These are phyloP conservation scores for Podospora didyma DNA, from an alignment of 495 filamentous ascomycete genomes.

Conservation along the genomic window DNA sequence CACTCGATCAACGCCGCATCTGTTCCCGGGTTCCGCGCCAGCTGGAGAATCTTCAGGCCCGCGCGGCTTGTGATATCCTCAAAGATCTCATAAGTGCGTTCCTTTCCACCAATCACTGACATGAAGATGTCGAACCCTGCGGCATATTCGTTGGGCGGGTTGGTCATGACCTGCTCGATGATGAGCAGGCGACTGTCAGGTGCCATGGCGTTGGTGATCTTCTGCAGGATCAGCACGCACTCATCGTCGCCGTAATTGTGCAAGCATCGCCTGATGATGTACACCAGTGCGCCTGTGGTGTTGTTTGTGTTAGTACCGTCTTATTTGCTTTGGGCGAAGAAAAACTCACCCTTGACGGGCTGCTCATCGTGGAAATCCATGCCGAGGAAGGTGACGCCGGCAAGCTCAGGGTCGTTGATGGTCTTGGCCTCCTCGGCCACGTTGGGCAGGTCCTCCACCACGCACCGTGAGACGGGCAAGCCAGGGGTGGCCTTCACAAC, in stretches of 20 bases:
- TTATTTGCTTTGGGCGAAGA: background rate
- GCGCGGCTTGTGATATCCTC: conserved; percentile 2
- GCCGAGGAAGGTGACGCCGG: conserved; percentile 19
- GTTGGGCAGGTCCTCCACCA: conserved; percentile 30
- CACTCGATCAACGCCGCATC: conserved; percentile 14
- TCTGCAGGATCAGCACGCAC: conserved; percentile 21
- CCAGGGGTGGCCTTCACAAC: conserved; percentile 19
- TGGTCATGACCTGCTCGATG: conserved; percentile 26
- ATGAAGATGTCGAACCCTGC: conserved; percentile 21
- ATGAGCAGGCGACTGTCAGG: conserved; percentile 26
- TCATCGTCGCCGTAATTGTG: conserved; percentile 32
- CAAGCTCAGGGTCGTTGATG: conserved; percentile 18
- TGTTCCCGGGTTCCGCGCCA: conserved; percentile 1
- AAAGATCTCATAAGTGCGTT: conserved; percentile 11
- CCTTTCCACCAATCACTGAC: conserved; percentile 16
- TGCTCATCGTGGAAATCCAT: conserved; percentile 29
- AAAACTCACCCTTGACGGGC: conserved; percentile 22
- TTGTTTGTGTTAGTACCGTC: background rate
- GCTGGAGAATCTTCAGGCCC: conserved; percentile 18
- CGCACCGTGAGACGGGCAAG: conserved; percentile 21
- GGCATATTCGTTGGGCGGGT: conserved; percentile 13
- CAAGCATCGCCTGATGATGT: conserved; percentile 29
- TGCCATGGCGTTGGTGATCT: conserved; percentile 16
- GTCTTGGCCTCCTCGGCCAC: conserved; percentile 18
- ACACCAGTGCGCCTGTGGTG: conserved; percentile 24